Evolutionary conservation across 768 basidiomycete genomes (phyloP), one percentile per base, ranked within the genome.

Genomic region (Guyanaporus albipodus): DNA sequence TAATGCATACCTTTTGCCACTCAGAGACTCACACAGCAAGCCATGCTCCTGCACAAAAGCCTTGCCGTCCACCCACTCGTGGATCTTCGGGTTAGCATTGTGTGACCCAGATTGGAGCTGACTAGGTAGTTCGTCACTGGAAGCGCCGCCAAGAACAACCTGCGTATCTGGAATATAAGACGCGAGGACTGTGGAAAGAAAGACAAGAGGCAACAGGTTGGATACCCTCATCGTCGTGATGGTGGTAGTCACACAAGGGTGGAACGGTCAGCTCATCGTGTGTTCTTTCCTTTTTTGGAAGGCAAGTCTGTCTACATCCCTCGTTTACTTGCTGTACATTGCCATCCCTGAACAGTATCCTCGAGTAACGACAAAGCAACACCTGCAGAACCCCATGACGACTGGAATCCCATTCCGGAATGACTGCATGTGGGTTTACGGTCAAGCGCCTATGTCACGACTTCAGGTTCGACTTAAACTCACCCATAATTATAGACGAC

Each of bases 21-120:
- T 17, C n/a, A 41, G 19, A 10, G 8, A 73, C 85, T 67, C 57
- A 91, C 89, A 91, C 34, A 78, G 67, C 26, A 90, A 56, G n/a
- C 77, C 82, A 40, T 86, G 75, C 68, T 88, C 78, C 62, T 81
- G 78, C 46, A 88, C 73, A 57, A 77, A 88, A 55, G 84, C 71
- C 61, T 72, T 77, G 17, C 83, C 85, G 19, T 83, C 74, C 23
- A 69, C 58, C 85, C 84, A 88, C 53, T 76, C 74, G 69, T 84
- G 70, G 46, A 80, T 55, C 44, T 74, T 75, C 44, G 72, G 66
- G 66, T 73, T 76, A 18, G 72, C 74, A 24, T 66, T 60, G 39
- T 46, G 38, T 49, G 72, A 55, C 36, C 75, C 69, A 4, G 67
- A 60, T 55, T 73, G 71, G 64, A 76, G 71, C 11, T 69, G 60